Conservation (phyloP, 2,329 filamentous ascomycete genomes). For the Aaosphaeria pasadenensis region DNA sequence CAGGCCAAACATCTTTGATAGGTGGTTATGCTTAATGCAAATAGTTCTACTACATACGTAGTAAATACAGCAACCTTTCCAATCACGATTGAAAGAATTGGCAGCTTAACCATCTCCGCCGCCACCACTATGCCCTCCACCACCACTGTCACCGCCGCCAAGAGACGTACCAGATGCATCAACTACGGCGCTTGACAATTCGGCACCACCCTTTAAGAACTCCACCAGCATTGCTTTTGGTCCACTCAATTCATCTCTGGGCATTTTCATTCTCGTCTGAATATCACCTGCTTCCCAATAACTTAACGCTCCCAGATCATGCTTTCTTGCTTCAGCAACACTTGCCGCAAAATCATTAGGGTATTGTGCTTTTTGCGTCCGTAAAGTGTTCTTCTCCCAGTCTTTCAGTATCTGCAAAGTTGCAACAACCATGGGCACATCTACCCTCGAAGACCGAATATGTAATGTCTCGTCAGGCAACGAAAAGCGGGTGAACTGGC, state of each 20-base stretch:
- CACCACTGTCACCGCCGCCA: slow-evolving; percentile 9
- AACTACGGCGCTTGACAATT: slow-evolving; percentile 1
- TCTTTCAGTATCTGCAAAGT: slow-evolving; percentile 33
- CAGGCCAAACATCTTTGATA: too few relatives aligned
- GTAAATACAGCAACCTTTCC: too few relatives aligned
- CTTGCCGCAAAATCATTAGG: slow-evolving; percentile 15
- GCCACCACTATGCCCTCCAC: slow-evolving; percentile 6
- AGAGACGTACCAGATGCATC: slow-evolving; percentile 5
- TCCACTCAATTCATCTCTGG: too few relatives aligned
- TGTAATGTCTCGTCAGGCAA: slow-evolving; percentile 28
- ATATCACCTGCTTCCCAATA: slow-evolving; percentile 23
- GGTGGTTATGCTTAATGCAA: too few relatives aligned
- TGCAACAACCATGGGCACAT: slow-evolving; percentile 25
- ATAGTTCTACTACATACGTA: too few relatives aligned
- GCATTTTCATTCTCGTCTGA: too few relatives aligned
- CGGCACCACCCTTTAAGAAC: background rate
- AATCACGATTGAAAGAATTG: too few relatives aligned
- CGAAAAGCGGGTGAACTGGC: slow-evolving; percentile 17
- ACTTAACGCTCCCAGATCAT: slow-evolving; percentile 18
- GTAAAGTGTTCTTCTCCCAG: slow-evolving; percentile 26
- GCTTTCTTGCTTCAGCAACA: slow-evolving; percentile 18
- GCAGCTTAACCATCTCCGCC: slow-evolving; percentile 1
- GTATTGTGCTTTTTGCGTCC: slow-evolving; percentile 17
- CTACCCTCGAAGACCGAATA: slow-evolving; percentile 20
- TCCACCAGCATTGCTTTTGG: background rate